These are phyloP conservation scores for Coemansia sp. DNA, from an alignment of 192 early-diverging fungal species.

Conservation along the genomic window DNA sequence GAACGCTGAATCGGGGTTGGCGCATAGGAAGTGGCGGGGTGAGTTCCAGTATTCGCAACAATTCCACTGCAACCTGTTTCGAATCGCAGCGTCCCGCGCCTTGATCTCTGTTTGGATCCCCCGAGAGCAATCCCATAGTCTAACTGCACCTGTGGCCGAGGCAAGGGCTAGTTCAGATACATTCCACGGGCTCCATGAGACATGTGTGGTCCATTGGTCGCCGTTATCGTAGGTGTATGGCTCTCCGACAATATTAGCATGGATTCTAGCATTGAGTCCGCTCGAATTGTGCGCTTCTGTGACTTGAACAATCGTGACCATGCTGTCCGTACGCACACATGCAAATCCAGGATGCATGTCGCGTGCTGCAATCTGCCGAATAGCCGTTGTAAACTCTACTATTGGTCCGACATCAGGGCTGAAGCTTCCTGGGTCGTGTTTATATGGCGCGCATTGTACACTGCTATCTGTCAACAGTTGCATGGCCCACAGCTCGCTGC, in stretches of 20 bases:
- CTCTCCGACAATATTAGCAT: constrained; percentile 11
- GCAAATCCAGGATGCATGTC: constrained; percentile 23
- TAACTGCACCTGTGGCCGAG: constrained; percentile 27
- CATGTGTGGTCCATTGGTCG: constrained; percentile 41
- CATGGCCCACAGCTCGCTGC: constrained; percentile 39
- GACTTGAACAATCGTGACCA: constrained; percentile 21
- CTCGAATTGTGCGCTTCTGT: constrained; percentile 12
- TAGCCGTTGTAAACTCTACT: constrained; percentile 42
- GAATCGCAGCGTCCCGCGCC: background rate
- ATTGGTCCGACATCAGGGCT: constrained; percentile 1
- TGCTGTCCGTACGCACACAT: constrained; percentile 48
- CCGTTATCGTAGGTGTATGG: constrained; percentile 34
- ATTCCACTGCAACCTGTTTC: constrained; percentile 32
- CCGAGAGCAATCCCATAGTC: constrained; percentile 39
- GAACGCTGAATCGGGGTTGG: constrained; percentile 22
- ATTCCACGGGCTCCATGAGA: constrained; percentile 41
- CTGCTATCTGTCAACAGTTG: constrained; percentile 10
- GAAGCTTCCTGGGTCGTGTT: background rate
- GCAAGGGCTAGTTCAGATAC: constrained; percentile 36
- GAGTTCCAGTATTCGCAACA: constrained; percentile 48
- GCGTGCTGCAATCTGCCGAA: constrained; percentile 27
- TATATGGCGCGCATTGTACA: background rate
- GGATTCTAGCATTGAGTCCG: constrained; percentile 1
- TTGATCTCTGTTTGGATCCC: constrained; percentile 15
- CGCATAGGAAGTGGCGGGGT: constrained; percentile 37